Evolutionary conservation across 2,329 filamentous ascomycete genomes (phyloP).

Genomic region (Malbranchea zuffiana): DNA sequence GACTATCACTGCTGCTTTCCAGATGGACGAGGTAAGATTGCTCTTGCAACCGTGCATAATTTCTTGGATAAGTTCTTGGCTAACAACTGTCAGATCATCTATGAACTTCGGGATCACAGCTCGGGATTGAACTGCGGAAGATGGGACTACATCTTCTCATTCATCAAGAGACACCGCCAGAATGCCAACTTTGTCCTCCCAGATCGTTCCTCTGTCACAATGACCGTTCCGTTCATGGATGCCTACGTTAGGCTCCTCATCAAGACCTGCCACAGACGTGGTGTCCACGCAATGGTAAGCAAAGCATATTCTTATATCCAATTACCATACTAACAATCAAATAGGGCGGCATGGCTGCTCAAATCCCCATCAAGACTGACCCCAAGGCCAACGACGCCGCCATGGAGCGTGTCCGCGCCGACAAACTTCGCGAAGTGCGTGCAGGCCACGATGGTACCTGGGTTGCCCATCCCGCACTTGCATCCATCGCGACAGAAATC

Average conservation of each 20-base stretch:
- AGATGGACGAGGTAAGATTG: conserved; percentile 74
- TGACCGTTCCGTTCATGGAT: conserved; percentile 98
- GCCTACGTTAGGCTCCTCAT: conserved; percentile 94
- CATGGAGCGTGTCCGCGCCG: conserved; percentile 83
- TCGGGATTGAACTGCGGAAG: conserved; percentile 95
- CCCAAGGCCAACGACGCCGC: conserved; percentile 81
- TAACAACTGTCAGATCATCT: conserved; percentile 60
- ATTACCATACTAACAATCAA: conserved; percentile 2
- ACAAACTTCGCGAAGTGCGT: conserved; percentile 91
- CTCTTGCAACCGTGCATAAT: background rate
- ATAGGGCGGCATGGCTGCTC: conserved; percentile 82
- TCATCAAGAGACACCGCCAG: conserved; percentile 98
- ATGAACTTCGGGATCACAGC: conserved; percentile 93
- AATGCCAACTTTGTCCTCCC: conserved; percentile 88
- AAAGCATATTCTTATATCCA: background rate
- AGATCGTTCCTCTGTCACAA: conserved; percentile 81
- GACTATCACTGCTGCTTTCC: conserved; percentile 93
- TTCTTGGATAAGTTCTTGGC: background rate
- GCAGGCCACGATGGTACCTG: conserved; percentile 95
- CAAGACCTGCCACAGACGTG: conserved; percentile 92
- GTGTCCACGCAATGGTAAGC: conserved; percentile 84
- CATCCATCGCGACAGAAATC: conserved; percentile 74
- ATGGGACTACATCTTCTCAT: conserved; percentile 99
- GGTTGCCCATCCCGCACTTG: conserved; percentile 93
- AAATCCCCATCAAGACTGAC: conserved; percentile 97